Base-by-base conservation (phyloP, 1,284 basidiomycete species). In the Inonotus hispidus region DNA sequence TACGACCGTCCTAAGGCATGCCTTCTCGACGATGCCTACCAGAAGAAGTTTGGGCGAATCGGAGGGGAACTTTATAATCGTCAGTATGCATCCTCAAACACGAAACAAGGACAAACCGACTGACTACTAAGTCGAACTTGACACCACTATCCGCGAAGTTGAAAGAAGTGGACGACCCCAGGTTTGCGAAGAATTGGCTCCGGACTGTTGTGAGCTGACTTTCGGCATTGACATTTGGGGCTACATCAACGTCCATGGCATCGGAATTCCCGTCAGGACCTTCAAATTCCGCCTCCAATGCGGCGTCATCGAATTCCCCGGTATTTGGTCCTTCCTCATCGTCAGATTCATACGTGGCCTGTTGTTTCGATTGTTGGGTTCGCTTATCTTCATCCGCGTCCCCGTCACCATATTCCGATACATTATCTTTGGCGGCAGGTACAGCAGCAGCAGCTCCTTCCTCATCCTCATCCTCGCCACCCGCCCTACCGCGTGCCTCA, bases 41-140 rank as follows among this genome's bases (percentile, higher is more conserved):
- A 98, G 82, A 35, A 98, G 79, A 43, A 98, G 79, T 74, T 98
- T 98, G 25, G 93, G 93, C 70, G 93, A 84, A 68, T 86, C 79
- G 50, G 84, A 78, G 21, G 76, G 71, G 71, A 89, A 88, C 88
- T 90, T 65, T 25, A 63, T 21, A 46, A 25, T 32, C 16, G 35
- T 16, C 25, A 55, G 27, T 43, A 25, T 13, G 3, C 32, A 32
- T 8, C 4, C 21, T 50, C 11, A 14, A 25, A 61, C 53, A 11
- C 35, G 53, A 45, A 62, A 25, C 46, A 19, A 16, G 62, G 41
- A 41, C 60, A 49, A 11, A 59, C 16, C 60, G 25, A 76, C 85
- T 68, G 67, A 93, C 93, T 78, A 93, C 84, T 37, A 98, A 81
- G 60, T 88, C 84, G 70, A 97, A 91, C 54, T 81, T 84, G 69